phyloP scores from a whole-genome alignment of 2,329 filamentous ascomycete species.

The Dothiorella sarmentorum region DNA sequence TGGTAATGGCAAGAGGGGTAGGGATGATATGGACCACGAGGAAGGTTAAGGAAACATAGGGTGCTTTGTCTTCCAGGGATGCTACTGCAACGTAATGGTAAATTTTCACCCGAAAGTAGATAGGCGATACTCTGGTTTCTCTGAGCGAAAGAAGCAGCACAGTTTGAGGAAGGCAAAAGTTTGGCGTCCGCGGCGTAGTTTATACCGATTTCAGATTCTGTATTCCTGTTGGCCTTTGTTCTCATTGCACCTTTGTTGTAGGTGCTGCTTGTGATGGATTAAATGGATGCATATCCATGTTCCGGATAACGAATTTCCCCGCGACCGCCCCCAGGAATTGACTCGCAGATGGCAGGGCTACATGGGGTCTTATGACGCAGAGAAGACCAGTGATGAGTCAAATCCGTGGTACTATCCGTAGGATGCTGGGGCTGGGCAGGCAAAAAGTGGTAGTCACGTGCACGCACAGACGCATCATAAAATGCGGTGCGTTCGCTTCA shows the following conservation, averaged over 20 bases:
- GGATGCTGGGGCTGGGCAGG: neutral
- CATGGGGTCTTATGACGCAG: too few relatives aligned
- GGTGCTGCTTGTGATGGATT: neutral
- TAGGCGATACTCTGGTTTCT: too few relatives aligned
- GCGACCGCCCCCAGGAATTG: neutral
- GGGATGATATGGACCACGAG: constrained; percentile 71
- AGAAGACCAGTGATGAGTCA: too few relatives aligned
- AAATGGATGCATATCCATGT: neutral
- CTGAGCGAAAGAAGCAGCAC: neutral
- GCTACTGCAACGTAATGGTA: too few relatives aligned
- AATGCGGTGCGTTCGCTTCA: constrained; percentile 15
- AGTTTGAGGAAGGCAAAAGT: neutral
- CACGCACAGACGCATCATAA: constrained; percentile 7
- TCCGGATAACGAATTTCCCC: neutral
- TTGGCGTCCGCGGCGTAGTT: neutral
- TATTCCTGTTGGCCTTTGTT: neutral
- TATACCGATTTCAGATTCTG: neutral
- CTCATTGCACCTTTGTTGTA: neutral
- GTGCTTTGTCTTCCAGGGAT: too few relatives aligned
- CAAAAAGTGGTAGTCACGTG: neutral
- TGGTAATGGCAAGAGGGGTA: constrained; percentile 49
- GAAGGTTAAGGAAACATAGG: too few relatives aligned
- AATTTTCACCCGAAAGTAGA: too few relatives aligned
- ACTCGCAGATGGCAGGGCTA: too few relatives aligned
- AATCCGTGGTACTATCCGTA: neutral